phyloP scores from a whole-genome alignment of 441 rosid species.

The Lepidium campestre region DNA sequence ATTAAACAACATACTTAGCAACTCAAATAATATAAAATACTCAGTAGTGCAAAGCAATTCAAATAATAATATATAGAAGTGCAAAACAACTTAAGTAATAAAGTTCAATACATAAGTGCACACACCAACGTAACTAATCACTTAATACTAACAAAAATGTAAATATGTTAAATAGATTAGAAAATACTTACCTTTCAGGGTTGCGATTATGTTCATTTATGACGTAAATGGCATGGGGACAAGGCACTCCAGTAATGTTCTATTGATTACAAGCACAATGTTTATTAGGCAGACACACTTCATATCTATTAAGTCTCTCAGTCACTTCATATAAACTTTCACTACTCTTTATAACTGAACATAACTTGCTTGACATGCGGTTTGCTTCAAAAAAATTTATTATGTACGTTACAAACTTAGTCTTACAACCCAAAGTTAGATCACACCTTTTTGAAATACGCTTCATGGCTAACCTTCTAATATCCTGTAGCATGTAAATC shows the following conservation, averaged over 20 bases:
- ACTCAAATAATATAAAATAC: no score
- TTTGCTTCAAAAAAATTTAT: neutral
- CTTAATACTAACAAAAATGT: neutral
- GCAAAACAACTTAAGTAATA: no score
- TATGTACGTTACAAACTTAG: neutral
- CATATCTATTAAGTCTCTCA: neutral
- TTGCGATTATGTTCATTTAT: neutral
- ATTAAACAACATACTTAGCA: no score
- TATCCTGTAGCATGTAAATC: neutral
- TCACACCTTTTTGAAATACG: neutral
- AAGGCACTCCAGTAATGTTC: neutral
- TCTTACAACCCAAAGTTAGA: neutral
- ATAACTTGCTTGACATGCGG: neutral
- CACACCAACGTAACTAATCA: neutral
- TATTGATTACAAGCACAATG: neutral
- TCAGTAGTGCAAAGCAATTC: no score
- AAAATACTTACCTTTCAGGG: neutral
- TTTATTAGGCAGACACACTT: neutral
- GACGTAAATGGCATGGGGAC: neutral
- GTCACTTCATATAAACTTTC: neutral
- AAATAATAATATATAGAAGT: no score
- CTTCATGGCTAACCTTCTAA: neutral
- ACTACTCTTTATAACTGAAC: neutral
- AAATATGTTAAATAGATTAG: neutral
- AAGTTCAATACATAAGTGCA: neutral